These are phyloP conservation scores for Amphicarpaea edgeworthii DNA, from an alignment of 306 rosid species.

Conservation along the genomic window DNA sequence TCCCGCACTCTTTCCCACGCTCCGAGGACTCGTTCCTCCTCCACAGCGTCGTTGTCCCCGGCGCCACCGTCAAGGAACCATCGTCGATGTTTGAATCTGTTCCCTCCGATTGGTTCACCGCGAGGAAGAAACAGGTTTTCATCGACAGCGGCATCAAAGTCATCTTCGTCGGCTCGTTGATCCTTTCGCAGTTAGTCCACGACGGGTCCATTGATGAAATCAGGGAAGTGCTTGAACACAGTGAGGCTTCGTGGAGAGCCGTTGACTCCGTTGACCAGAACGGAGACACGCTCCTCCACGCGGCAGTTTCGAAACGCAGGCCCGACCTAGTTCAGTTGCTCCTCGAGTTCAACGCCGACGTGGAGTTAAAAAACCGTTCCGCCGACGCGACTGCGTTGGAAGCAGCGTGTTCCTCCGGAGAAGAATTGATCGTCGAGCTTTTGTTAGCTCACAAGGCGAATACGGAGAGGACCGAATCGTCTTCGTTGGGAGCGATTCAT, in stretches of 20 bases:
- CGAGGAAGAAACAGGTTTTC: constrained; percentile 81
- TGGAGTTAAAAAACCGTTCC: constrained; percentile 52
- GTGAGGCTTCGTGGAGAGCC: constrained; percentile 66
- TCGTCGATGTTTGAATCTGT: constrained; percentile 67
- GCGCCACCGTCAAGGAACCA: constrained; percentile 69
- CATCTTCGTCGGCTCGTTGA: constrained; percentile 66
- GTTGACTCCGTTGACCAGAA: constrained; percentile 60
- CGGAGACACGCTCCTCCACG: constrained; percentile 67
- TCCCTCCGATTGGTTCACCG: constrained; percentile 77
- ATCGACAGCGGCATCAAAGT: constrained; percentile 73
- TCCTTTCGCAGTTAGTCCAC: constrained; percentile 58
- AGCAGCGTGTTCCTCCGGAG: constrained; percentile 57
- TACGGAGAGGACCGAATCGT: constrained; percentile 59
- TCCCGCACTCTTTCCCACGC: constrained; percentile 68
- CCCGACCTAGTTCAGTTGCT: constrained; percentile 76
- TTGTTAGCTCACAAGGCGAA: constrained; percentile 64
- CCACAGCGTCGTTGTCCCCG: constrained; percentile 87
- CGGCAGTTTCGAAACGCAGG: constrained; percentile 61
- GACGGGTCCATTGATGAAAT: constrained; percentile 73
- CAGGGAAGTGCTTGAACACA: constrained; percentile 69
- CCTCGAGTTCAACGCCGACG: constrained; percentile 69
- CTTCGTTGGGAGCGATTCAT: constrained; percentile 68
- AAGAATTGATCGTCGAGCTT: constrained; percentile 74
- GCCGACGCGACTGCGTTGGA: constrained; percentile 62
- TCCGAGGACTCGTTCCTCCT: constrained; percentile 72